Base-by-base conservation (phyloP, 805 yeast species). In the Candida vaughaniae region DNA sequence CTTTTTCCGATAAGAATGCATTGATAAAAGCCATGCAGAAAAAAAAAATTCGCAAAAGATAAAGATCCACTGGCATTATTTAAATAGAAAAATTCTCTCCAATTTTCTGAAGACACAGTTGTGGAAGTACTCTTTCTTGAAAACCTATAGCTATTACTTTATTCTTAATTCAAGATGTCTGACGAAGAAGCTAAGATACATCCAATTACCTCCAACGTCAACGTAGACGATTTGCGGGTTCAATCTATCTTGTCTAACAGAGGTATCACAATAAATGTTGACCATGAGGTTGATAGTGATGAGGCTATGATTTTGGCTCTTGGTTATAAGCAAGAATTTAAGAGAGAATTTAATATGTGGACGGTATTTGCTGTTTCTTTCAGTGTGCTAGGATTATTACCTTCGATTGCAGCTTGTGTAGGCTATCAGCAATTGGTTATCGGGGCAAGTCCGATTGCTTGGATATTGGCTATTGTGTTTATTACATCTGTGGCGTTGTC, bases 251-350 rank as follows among this genome's bases (percentile, higher is more conserved):
- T 69, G 19, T 67, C 73, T n/a, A 60, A 66, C 44, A 49, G 48
- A 35, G 62, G 58, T 32, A 45, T 66, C 27, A 60, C 65, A 12
- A 60, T 68, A 31, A 64, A 64, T 45, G 68, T 74, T 19, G 78
- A 75, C 46, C 80, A 75, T 47, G 69, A 51, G 14, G 59, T 74
- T 6, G 71, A 63, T 42, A 29, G 43, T 6, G 81, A 76, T 51
- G 80, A 76, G 52, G 80, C 78, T 23, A 58, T 70, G 50, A 74
- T 76, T 30, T 53, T 75, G 48, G 78, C 80, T 7, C 59, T 80
- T 49, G 85, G 85, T 17, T 79, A 78, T 55, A 77, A 77, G 53
- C 82, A 75, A 45, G 87, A 82, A 47, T 66, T 81, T 43, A 71
- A 71, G 45, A 71, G 87, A 46, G 77, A 71, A 41, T 81, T 80